phyloP scores from a whole-genome alignment of 2,329 filamentous ascomycete genomes.

The Nigrospora sphaerica region DNA sequence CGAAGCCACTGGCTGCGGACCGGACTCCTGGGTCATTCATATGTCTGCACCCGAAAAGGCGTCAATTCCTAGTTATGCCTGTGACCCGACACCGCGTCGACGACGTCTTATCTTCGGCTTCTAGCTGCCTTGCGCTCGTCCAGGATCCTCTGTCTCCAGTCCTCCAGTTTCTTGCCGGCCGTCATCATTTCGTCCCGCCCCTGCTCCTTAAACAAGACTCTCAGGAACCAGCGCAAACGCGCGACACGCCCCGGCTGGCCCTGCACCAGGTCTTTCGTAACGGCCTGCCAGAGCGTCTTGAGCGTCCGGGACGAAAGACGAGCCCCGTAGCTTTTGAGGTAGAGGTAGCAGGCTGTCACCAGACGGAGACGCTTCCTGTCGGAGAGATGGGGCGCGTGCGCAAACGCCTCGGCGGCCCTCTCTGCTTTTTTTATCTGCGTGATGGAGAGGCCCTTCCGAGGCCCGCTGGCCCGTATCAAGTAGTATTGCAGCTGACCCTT shows the following conservation, averaged over 20 bases:
- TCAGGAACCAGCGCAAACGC: constrained; percentile 28
- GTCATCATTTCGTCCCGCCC: constrained; percentile 16
- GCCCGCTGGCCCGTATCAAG: no score
- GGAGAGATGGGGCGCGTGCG: constrained; percentile 11
- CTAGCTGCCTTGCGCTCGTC: no score
- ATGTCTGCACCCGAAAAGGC: no score
- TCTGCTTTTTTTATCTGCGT: constrained; percentile 5
- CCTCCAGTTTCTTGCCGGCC: constrained; percentile 8
- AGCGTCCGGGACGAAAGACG: constrained; percentile 15
- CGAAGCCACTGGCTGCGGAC: no score
- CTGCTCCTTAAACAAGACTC: constrained; percentile 17
- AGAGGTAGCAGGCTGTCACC: constrained; percentile 22
- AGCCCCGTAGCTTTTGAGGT: constrained; percentile 15
- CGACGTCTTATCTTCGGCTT: no score
- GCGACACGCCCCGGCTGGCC: constrained; percentile 23
- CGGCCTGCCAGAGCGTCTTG: constrained; percentile 21
- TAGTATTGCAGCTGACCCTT: no score
- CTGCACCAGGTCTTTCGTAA: constrained; percentile 27
- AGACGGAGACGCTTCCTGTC: constrained; percentile 17
- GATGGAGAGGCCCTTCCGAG: neutral
- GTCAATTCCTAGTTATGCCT: no score
- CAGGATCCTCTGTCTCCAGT: constrained; percentile 8
- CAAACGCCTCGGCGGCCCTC: constrained; percentile 11
- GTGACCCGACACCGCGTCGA: no score
- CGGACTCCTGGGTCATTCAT: no score